Evolutionary conservation across 164 flowering plant genomes (phyloP), one percentile per base, ranked within the genome.

Genomic region (Paratinospora sagittata): DNA sequence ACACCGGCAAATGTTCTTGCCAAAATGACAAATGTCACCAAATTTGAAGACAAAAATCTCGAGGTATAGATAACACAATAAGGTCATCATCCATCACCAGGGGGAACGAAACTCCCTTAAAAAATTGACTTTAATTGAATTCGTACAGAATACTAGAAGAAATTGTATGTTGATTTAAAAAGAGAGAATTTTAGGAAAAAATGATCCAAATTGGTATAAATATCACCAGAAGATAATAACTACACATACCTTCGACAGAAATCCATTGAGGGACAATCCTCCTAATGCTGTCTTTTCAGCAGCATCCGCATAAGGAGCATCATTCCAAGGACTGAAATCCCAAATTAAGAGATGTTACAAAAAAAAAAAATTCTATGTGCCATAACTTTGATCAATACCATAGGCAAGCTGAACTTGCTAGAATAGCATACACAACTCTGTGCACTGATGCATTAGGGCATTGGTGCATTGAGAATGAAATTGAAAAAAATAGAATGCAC

Each of bases 221-320:
- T 27, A 61, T 11, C 14, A 26, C 10, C 64, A 61, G 33, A 27
- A 61, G 64, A 61, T 10, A 26, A 61, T 6, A 65, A 65, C 23
- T 41, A 62, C 41, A n/a, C 21, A 62, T 70, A 93, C 99, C 98
- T 83, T 70, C 26, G 99, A 91, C 71, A 96, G 78, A 74, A 93
- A 96, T 13, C 91, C 97, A 82, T 89, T 89, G 77, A 89, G 79
- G 14, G 98, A 81, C 58, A 96, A 65, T 34, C 95, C 95, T 58
- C 89, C 92, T 69, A 96, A 74, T 36, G 90, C 91, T 80, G 87
- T 90, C 83, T 74, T 91, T 77, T 85, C 89, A 0, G 90, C 93
- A 72, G 97, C 89, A 79, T 89, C 95, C 71, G 67, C 72, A 68
- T 88, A 96, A 17, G 93, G 91, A 72, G 84, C 82, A 70, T 85